Evolutionary conservation across 345 rosid genomes (phyloP).

Genomic region (Cardamine chenopodiifolia): DNA sequence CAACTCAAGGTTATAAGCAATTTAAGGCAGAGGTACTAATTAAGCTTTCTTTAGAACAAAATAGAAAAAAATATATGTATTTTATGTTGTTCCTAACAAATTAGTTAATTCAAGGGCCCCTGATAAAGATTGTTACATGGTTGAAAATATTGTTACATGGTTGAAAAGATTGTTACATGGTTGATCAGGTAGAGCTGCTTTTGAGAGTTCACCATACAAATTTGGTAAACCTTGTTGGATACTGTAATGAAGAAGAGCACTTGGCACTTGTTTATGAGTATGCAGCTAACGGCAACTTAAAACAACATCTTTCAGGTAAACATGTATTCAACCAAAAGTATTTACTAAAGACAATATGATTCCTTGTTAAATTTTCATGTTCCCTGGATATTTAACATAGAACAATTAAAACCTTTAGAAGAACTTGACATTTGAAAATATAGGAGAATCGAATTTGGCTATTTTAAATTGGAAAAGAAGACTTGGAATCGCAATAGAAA

Average conservation of each 20-base stretch:
- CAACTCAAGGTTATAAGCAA: constrained; percentile 44
- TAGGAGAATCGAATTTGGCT: constrained; percentile 4
- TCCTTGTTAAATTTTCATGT: background rate
- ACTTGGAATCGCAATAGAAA: constrained; percentile 1
- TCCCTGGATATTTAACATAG: background rate
- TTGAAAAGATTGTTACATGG: background rate
- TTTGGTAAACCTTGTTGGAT: constrained; percentile 45
- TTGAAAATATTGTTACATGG: too few relatives aligned
- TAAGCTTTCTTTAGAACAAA: background rate
- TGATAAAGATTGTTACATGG: background rate
- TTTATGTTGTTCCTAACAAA: background rate
- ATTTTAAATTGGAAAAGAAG: constrained; percentile 18
- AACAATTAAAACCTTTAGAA: background rate
- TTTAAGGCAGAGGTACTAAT: constrained; percentile 41
- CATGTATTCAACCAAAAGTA: background rate
- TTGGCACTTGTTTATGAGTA: constrained; percentile 47
- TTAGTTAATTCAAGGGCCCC: background rate
- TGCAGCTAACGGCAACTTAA: constrained; percentile 37
- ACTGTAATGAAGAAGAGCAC: constrained; percentile 37
- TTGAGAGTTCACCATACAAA: constrained; percentile 47
- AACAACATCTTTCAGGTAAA: constrained; percentile 28
- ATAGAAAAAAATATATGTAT: background rate
- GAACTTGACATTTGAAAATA: background rate
- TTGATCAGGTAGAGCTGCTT: constrained; percentile 42
- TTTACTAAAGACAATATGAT: background rate